phyloP scores from a whole-genome alignment of 2,329 filamentous ascomycete genomes.

The Claviceps arundinis region DNA sequence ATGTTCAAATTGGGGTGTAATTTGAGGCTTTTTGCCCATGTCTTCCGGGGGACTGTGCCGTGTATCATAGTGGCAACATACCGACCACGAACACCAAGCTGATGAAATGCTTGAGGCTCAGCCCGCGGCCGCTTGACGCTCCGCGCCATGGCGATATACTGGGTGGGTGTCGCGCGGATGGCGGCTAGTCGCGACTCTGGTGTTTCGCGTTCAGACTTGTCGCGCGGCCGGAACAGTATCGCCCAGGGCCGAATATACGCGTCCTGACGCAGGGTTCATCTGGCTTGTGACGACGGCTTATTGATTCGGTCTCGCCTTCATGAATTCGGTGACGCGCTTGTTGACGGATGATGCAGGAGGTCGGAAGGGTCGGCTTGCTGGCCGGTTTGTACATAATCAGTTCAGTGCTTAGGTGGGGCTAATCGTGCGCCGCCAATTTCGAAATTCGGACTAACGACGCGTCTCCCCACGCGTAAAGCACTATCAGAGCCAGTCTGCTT shows the following conservation, averaged over 20 bases:
- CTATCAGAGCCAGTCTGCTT: background rate
- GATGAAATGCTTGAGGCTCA: slow-evolving; percentile 17
- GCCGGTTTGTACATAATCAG: background rate
- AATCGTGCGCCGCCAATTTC: background rate
- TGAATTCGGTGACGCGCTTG: background rate
- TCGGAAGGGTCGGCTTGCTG: background rate
- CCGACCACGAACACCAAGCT: slow-evolving; percentile 25
- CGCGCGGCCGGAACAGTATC: background rate
- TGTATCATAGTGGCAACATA: slow-evolving; percentile 12
- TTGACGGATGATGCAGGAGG: background rate
- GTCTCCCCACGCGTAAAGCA: slow-evolving; percentile 7
- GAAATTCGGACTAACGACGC: slow-evolving; percentile 4
- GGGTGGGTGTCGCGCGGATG: background rate
- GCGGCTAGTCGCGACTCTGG: background rate
- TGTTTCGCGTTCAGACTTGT: background rate
- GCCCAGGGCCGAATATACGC: background rate
- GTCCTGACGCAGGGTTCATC: background rate
- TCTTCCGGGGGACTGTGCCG: background rate
- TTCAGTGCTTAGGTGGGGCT: background rate
- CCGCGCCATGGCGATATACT: slow-evolving; percentile 17
- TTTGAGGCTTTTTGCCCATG: too few relatives aligned
- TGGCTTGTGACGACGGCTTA: background rate
- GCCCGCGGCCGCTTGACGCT: slow-evolving; percentile 17
- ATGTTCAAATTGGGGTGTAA: too few relatives aligned
- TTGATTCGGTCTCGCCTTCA: background rate